Base-by-base conservation (phyloP, 176 grass and related monocot genomes). In the Aegilops sharonensis region DNA sequence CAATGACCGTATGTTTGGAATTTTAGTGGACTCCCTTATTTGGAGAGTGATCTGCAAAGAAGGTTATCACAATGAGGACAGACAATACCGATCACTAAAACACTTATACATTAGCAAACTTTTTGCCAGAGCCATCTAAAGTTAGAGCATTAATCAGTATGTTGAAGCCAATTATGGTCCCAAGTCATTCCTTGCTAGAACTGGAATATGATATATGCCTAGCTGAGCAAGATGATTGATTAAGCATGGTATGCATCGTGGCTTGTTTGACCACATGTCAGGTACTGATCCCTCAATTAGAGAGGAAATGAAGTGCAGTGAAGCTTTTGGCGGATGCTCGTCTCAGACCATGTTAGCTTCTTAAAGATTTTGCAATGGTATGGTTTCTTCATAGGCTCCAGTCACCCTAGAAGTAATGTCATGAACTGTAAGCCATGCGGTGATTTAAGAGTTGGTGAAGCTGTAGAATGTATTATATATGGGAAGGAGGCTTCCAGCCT, bases 401-500 rank as follows among this genome's bases (percentile, higher is more conserved):
- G 89, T 98, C 32, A 75, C 59, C 32, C 95, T 91, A 2, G 93
- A 95, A 61, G 79, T 90, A 37, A 85, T 84, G 18, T 90, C 92
- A 18, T 83, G 91, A 59, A 85, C 81, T 80, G 72, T 90, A 64
- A 90, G 87, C 84, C 90, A 87, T 72, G 83, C 87, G 43, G 87
- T 98, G 64, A 87, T 98, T 42, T 47, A 87, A 59, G 89, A 90
- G 75, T 63, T 94, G 68, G 89, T 93, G 48, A 47, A 95, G 47
- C 63, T 85, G 11, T 83, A 95, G 21, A 90, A 82, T 69, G 70
- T 50, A 27, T 84, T 93, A 17, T 86, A 87, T 80, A 86, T 93
- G 64, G 95, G 95, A 80, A 89, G 93, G 9, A 88, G 95, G 3
- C 84, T 95, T 52, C 91, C 91, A 20, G 91, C 87, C 60, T 95